Conservation (phyloP, 1,284 basidiomycete genomes). For the Trichosporon inkin region DNA sequence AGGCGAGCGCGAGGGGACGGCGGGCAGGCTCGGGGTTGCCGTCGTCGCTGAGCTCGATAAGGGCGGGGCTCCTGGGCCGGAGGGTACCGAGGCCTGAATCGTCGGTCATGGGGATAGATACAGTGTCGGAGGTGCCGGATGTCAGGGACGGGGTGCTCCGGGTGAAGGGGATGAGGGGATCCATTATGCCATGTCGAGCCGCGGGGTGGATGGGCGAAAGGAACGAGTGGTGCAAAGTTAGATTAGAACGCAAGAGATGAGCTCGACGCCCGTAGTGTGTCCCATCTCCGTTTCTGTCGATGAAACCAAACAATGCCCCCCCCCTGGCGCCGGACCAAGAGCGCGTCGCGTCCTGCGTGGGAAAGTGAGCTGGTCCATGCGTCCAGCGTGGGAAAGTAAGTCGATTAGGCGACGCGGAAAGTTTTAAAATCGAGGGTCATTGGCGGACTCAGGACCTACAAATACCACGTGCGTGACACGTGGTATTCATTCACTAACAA, state of each 20-base stretch:
- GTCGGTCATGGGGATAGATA: constrained; percentile 15
- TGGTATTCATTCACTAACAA: too few species aligned
- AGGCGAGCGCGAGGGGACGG: constrained; percentile 10
- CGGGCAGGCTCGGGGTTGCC: background rate
- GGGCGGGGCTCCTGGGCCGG: constrained; percentile 13
- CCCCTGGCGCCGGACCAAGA: background rate
- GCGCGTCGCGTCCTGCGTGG: constrained; percentile 9
- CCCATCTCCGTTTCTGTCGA: background rate
- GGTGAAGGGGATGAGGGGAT: constrained; percentile 9
- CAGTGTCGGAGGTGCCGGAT: constrained; percentile 11
- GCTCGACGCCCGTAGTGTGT: background rate
- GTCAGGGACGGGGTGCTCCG: constrained; percentile 15
- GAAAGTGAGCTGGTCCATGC: background rate
- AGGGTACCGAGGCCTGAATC: constrained; percentile 13
- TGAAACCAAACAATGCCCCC: constrained; percentile 3
- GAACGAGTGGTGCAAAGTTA: background rate
- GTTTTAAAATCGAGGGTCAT: too few species aligned
- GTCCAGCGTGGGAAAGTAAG: constrained; percentile 10
- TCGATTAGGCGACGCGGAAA: too few species aligned
- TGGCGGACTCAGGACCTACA: too few species aligned
- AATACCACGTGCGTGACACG: too few species aligned
- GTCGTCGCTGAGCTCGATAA: constrained; percentile 19
- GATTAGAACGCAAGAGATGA: background rate
- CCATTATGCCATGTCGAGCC: background rate
- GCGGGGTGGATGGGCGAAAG: constrained; percentile 2